Conservation (phyloP, 768 basidiomycete species). For the Boletus rubroflammeus region DNA sequence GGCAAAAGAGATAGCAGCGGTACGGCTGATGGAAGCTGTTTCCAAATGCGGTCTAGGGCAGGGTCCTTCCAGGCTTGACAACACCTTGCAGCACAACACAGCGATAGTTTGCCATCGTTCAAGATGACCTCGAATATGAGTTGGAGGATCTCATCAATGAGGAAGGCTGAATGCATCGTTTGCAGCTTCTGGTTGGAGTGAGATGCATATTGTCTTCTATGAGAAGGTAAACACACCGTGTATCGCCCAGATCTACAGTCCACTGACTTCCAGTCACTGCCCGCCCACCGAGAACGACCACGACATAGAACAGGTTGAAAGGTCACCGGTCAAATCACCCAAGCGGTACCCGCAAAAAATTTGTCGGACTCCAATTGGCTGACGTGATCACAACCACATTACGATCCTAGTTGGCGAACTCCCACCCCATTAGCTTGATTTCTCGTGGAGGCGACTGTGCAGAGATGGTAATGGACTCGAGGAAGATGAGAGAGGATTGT, state of each 20-base stretch:
- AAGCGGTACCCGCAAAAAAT: constrained; percentile 17
- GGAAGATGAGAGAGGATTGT: background rate
- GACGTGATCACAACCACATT: constrained; percentile 1
- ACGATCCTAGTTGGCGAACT: background rate
- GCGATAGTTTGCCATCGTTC: constrained; percentile 27
- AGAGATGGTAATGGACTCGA: background rate
- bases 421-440: no score
- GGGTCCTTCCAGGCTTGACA: constrained; percentile 49
- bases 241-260: background rate
- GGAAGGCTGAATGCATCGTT: constrained; percentile 42
- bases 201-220: background rate
- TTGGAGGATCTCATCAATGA: constrained; percentile 50
- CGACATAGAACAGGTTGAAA: background rate
- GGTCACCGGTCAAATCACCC: background rate
- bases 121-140: constrained; percentile 37
- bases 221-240: constrained; percentile 4
- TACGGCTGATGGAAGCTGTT: constrained; percentile 36
- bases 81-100: constrained; percentile 37
- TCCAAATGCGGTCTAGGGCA: constrained; percentile 47
- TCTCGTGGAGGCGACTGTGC: background rate
- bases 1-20: constrained; percentile 40
- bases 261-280: background rate
- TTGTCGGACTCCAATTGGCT: constrained; percentile 11
- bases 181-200: background rate
- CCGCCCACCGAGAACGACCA: background rate